Base-by-base conservation (phyloP, 805 yeast genomes). In the Scheffersomyces lignosus region DNA sequence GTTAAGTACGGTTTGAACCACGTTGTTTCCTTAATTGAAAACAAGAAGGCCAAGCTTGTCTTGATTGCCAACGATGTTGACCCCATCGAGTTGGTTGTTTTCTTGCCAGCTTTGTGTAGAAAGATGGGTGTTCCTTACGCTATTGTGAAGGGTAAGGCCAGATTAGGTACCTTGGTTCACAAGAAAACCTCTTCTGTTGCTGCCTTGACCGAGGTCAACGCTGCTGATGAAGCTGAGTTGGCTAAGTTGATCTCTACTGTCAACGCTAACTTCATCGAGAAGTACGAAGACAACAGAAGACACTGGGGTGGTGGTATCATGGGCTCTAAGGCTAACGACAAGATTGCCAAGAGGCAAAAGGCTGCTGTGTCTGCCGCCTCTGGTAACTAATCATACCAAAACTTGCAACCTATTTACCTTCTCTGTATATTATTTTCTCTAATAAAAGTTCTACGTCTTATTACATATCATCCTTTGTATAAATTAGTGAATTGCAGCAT, bases 231-330 rank as follows among this genome's bases (percentile, higher is more conserved):
- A 77, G 81, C 96, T 65, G 89, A 87, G 64, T 82, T 91, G 62
- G 90, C 97, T 55, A 86, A 87, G 71, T 81, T 91, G 64, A 80
- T 93, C 56, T 84, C 96, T 42, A 84, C 98, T 63, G 80, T 91
- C 72, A 82, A 88, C 76, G 83, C 95, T 56, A 89, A 88, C 93
- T 91, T 84, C 75, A 70, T 73, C 60, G 96, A 87, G 68, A 87
- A 88, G 76, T 87, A 83, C 85, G 97, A 91, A 66, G 97, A 93
- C 60, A 65, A 79, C 68, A 91, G 95, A 82, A 89, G 87, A 78
- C 96, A 88, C 84, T 91, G 99, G 99, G 98, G 98, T 81, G 99
- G 99, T 81, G 99, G 99, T 81, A 67, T 88, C 73, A 77, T 93
- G 81, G 96, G 98, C 73, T 76, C 85, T 60, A 93, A 91, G 80